phyloP scores from a whole-genome alignment of 257 asterid species.

The Solanum dulcamara region DNA sequence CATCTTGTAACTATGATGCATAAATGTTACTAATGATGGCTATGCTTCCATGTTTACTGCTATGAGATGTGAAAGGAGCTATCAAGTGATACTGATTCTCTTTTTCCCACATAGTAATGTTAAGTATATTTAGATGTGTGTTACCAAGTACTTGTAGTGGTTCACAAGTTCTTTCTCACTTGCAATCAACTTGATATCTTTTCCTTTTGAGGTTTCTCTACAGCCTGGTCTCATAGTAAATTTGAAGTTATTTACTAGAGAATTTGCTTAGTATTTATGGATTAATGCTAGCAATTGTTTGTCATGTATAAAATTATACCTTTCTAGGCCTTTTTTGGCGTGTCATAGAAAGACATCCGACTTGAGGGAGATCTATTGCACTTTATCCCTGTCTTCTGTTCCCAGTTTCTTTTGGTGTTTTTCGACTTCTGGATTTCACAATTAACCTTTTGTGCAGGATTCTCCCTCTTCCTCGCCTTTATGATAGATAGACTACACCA shows the following conservation, averaged over 20 bases:
- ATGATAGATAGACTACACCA: constrained; percentile 84
- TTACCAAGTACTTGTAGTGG: not conserved
- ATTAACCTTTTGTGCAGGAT: constrained; percentile 36
- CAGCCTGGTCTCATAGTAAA: not conserved
- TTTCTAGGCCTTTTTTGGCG: not conserved
- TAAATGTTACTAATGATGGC: not conserved
- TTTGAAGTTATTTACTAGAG: not conserved
- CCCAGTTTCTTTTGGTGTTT: not conserved
- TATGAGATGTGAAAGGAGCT: not conserved
- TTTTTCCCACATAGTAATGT: not conserved
- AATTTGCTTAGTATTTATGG: not conserved
- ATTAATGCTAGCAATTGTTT: not conserved
- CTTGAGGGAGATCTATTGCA: not conserved
- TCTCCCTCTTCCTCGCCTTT: constrained; percentile 65
- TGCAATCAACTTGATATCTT: not conserved
- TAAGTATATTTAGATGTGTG: not conserved
- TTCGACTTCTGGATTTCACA: not conserved
- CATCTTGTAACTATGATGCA: not conserved
- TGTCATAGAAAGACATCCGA: not conserved
- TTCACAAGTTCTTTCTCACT: not conserved
- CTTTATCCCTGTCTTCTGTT: not conserved
- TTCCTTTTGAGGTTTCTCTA: not conserved
- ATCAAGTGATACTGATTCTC: not conserved
- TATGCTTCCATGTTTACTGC: not conserved
- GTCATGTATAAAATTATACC: not conserved